Percentiles rank a stretch among this genome's conserved stretches.
phyloP scores from a whole-genome alignment of 306 rosid genomes.

The Betula pendula region DNA sequence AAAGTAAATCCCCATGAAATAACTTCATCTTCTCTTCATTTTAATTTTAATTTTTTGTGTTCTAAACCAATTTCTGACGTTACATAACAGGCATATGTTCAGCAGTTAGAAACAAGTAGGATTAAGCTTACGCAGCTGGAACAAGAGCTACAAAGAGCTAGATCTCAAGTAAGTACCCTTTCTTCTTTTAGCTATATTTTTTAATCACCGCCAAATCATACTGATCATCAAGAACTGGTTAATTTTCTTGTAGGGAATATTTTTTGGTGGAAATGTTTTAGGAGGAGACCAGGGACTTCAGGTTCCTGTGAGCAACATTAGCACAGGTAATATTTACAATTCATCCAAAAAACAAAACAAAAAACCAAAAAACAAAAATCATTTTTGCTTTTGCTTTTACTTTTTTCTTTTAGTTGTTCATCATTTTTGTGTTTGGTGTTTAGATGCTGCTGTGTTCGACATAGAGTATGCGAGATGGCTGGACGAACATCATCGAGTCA shows the following conservation, averaged over 20 bases:
- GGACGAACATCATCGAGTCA: slow-evolving; percentile 79
- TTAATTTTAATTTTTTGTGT: too few species aligned
- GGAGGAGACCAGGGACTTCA: slow-evolving; percentile 83
- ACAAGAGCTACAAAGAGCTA: slow-evolving; percentile 85
- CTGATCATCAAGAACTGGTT: background rate
- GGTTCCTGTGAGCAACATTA: slow-evolving; percentile 53
- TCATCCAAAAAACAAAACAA: background rate
- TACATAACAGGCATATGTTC: slow-evolving; percentile 80
- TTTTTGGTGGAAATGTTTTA: slow-evolving; percentile 61
- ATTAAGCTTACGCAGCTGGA: slow-evolving; percentile 91
- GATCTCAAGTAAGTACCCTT: slow-evolving; percentile 62
- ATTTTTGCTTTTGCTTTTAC: background rate
- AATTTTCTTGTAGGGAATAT: slow-evolving; percentile 55
- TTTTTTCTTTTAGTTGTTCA: background rate
- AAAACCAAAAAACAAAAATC: background rate
- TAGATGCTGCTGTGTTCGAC: slow-evolving; percentile 82
- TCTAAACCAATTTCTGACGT: slow-evolving; percentile 2
- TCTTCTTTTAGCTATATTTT: background rate
- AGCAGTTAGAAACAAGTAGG: slow-evolving; percentile 92
- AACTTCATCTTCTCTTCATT: background rate
- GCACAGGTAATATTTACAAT: slow-evolving; percentile 51
- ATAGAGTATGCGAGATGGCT: slow-evolving; percentile 81
- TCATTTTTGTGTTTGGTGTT: background rate
- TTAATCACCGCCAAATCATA: slow-evolving; percentile 12
- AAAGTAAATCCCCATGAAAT: slow-evolving; percentile 51